Base-by-base conservation (phyloP, 73 alveolate species). In the Uronychia binucleata region DNA sequence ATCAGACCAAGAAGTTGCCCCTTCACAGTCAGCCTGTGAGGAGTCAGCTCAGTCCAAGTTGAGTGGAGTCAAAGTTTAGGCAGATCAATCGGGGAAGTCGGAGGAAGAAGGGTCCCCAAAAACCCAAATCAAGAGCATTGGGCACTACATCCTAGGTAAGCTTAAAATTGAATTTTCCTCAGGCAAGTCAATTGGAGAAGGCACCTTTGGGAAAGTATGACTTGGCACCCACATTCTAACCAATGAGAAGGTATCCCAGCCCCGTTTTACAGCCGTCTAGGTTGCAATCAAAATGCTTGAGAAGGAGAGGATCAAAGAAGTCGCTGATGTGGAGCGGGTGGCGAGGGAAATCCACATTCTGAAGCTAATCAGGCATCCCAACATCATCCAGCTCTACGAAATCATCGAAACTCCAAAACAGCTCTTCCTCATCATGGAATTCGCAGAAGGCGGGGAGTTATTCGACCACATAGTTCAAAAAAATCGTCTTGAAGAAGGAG, bases 391-490 rank as follows among this genome's bases (percentile, higher is more conserved):
- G 87, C 93, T 95, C 76, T 95, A 95, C 83, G 98, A 95, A 86
- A 93, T 95, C 78, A 96, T 96, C 87, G 99, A 96, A 89, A 91
- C 99, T 35, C 93, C 97, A 25, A 86, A 93, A 80, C 93, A 96
- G 82, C 94, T 96, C 67, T 96, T 85, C 83, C 82, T 94, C 81
- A 95, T 95, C 35, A 95, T 93, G 98, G 98, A 95, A 82, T 94
- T 91, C 80, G 89, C 94, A 29, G 90, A 89, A 75, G 96, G 96
- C 35, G 96, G 94, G 78, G 98, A 95, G 79, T 90, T 95, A 59
- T 95, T 93, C 85, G 97, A 95, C 46, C 92, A 83, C 89, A 95
- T 95, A 30, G 90, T 93, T 58, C 77, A 96, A 0, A 77, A 85
- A 81, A 91, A 90, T 32, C 79, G 93, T 29, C 86, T 95, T 67